Evolutionary conservation across 441 rosid genomes (phyloP), one percentile per base, ranked within the genome.

Genomic region (Biscutella laevigata): DNA sequence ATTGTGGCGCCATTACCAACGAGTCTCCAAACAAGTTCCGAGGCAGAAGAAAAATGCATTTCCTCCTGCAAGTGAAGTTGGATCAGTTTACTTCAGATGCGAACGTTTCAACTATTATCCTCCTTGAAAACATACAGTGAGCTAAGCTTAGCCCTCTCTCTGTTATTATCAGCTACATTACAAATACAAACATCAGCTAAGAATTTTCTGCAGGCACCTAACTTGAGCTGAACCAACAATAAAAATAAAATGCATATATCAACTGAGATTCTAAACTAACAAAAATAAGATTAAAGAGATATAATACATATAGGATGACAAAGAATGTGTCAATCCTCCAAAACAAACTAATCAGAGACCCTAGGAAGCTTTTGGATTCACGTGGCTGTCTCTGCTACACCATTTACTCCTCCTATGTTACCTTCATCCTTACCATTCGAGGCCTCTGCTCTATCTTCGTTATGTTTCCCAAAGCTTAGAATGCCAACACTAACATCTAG

Each of bases 1-100:
- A 56, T 90, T 26, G 61, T 62, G 11, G 95, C 95, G 1, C 86
- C 84, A 2, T 72, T 82, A 34, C 88, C 88, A 39, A 27, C 76
- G 7, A 28, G 62, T 33, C 83, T 90, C 29, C 74, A 59, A 69
- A 78, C 77, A 26, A 56, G 52, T 12, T 63, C 61, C 20, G 75
- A 77, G 50, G 39, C 73, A 16, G 37, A 46, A 47, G 53, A 61
- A 29, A 26, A 20, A 19, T 4, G 15, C 3, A 1, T 32, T 12
- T 25, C 64, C 47, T 50, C 53, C 24, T 26, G 38, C 41, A 44
- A 53, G 41, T 57, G 33, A 45, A 66, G 56, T 45, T 59, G 20
- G 45, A 45, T 46, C 44, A 50, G n/a, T n/a, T n/a, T n/a, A n/a
- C n/a, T n/a, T n/a, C n/a, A n/a, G n/a, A n/a, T n/a, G n/a, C n/a